Percentiles rank a stretch among this genome's conserved stretches.
phyloP scores from a whole-genome alignment of 148 eudicot genomes.

The Silene conica region DNA sequence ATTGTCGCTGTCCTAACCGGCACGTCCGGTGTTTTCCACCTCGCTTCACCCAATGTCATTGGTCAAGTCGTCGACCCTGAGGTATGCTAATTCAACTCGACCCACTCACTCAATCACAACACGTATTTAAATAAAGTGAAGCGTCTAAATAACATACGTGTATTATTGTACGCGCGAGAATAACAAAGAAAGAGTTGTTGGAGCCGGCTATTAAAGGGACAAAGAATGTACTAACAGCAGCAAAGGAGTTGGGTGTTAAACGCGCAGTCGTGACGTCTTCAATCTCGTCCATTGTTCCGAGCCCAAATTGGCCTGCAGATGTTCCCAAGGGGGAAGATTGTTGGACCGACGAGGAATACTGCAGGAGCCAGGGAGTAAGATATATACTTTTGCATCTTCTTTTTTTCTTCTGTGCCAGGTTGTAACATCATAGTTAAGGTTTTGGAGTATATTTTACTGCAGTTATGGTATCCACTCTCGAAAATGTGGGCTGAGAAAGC shows the following conservation, averaged over 20 bases:
- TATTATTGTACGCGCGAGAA: too few species aligned
- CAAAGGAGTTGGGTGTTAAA: slow-evolving; percentile 60
- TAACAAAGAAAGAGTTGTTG: slow-evolving; percentile 50
- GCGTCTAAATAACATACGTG: too few species aligned
- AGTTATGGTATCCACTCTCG: slow-evolving; percentile 83
- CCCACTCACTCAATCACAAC: too few species aligned
- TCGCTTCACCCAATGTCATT: slow-evolving; percentile 72
- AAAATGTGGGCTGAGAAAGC: slow-evolving; percentile 80
- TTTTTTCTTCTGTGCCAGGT: not conserved
- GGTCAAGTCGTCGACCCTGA: slow-evolving; percentile 60
- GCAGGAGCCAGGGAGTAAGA: slow-evolving; percentile 52
- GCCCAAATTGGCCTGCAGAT: slow-evolving; percentile 75
- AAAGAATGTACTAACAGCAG: slow-evolving; percentile 62
- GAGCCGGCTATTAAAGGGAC: slow-evolving; percentile 84
- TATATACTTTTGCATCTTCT: not conserved
- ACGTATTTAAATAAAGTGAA: too few species aligned
- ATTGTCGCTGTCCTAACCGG: slow-evolving; percentile 53
- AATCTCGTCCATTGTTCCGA: slow-evolving; percentile 61
- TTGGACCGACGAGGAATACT: slow-evolving; percentile 80
- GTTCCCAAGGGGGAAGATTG: slow-evolving; percentile 62
- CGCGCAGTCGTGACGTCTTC: slow-evolving; percentile 93
- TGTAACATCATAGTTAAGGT: not conserved
- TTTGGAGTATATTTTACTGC: not conserved
- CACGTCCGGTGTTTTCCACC: slow-evolving; percentile 62
- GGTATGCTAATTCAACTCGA: too few species aligned